Evolutionary conservation across 768 basidiomycete genomes (phyloP).

Genomic region (Rhodocollybia butyracea): DNA sequence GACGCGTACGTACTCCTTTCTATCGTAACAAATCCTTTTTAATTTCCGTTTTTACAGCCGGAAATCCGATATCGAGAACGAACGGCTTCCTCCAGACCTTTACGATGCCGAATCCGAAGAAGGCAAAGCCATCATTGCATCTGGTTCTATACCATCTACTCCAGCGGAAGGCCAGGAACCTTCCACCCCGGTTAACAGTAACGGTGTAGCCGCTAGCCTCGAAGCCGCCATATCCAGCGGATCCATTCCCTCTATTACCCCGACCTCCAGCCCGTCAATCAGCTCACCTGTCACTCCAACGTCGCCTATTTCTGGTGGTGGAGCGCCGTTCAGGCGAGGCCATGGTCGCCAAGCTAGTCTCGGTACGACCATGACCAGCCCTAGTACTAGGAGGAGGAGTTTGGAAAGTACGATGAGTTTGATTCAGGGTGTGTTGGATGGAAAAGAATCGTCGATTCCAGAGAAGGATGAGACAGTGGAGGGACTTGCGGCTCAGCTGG

Average conservation of each 20-base stretch:
- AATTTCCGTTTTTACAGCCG: constrained; percentile 51
- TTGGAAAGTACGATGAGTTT: constrained; percentile 94
- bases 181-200: constrained; percentile 42
- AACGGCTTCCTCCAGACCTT: constrained; percentile 93
- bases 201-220: constrained; percentile 43
- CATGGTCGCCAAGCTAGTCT: constrained; percentile 78
- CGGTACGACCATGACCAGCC: constrained; percentile 94
- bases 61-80: constrained; percentile 98
- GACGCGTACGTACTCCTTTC: constrained; percentile 73
- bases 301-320: constrained; percentile 42
- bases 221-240: constrained; percentile 35
- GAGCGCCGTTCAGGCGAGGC: constrained; percentile 60
- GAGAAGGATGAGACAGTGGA: constrained; percentile 37
- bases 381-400: constrained; percentile 87
- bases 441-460: constrained; percentile 40
- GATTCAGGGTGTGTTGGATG: constrained; percentile 91
- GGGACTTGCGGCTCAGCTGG: constrained; percentile 29
- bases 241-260: constrained; percentile 23
- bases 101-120: constrained; percentile 78
- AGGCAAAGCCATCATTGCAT: constrained; percentile 57
- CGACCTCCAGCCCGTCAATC: constrained; percentile 11
- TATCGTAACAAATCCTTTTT: background rate
- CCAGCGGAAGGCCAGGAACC: constrained; percentile 45
- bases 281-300: constrained; percentile 21
- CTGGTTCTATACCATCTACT: constrained; percentile 48